These are phyloP conservation scores for Hypholoma sublateritium DNA, from an alignment of 768 basidiomycete species.

Conservation along the genomic window DNA sequence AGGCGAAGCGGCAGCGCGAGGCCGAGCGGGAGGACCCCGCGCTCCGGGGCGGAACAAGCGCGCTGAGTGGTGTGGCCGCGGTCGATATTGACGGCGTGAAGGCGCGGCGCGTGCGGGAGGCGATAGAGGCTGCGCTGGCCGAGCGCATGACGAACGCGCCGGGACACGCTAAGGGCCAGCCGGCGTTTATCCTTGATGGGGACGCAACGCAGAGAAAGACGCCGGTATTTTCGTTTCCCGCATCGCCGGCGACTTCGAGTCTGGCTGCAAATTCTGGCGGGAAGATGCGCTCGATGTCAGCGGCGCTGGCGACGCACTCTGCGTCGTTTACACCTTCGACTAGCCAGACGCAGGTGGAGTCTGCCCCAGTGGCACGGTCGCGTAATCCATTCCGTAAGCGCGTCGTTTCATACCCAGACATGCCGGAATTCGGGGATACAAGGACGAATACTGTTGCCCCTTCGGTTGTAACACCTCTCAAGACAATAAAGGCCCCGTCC, in stretches of 20 bases:
- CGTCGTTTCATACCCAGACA: constrained; percentile 4
- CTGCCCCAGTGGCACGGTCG: background rate
- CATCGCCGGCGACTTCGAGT: background rate
- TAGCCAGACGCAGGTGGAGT: background rate
- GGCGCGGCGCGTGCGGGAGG: background rate
- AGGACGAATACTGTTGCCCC: background rate
- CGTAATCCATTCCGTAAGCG: constrained; percentile 9
- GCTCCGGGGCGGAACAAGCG: background rate
- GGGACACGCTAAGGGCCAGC: background rate
- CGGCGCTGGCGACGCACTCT: background rate
- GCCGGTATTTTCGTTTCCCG: background rate
- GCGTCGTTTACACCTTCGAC: background rate
- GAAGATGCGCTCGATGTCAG: background rate
- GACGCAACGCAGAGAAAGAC: background rate
- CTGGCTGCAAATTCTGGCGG: background rate
- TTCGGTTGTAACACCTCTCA: background rate
- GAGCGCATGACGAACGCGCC: background rate
- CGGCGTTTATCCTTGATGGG: background rate
- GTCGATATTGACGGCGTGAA: background rate
- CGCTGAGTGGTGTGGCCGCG: background rate
- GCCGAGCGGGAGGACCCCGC: background rate
- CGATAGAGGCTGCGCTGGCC: background rate
- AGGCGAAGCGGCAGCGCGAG: background rate
- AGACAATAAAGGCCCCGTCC: background rate
- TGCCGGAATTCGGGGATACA: background rate